phyloP scores from a whole-genome alignment of 805 yeast species.

The Candida broadrunensis region DNA sequence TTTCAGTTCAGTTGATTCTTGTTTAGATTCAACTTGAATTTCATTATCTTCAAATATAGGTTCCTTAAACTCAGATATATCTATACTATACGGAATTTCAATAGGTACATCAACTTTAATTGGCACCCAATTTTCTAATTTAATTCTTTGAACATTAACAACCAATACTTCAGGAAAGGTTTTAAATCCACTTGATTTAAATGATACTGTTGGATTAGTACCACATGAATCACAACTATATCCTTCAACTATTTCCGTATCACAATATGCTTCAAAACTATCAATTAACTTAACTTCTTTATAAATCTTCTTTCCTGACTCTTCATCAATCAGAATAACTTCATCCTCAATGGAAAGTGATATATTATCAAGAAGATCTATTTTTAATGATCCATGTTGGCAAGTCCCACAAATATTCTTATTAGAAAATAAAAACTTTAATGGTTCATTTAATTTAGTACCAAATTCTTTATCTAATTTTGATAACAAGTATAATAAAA shows the following conservation, averaged over 20 bases:
- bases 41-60: constrained; percentile 37
- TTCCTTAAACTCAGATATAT: constrained; percentile 41
- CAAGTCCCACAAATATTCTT: constrained; percentile 61
- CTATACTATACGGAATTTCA: constrained; percentile 43
- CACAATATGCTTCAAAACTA: constrained; percentile 44
- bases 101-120: constrained; percentile 76
- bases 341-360: constrained; percentile 56
- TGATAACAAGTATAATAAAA: constrained; percentile 64
- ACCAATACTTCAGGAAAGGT: constrained; percentile 71
- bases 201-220: constrained; percentile 25
- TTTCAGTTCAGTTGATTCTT: constrained; percentile 5
- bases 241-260: constrained; percentile 55
- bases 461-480: constrained; percentile 51
- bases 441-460: constrained; percentile 47
- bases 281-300: constrained; percentile 47
- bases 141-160: constrained; percentile 74
- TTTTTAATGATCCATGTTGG: constrained; percentile 53
- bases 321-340: constrained; percentile 33
- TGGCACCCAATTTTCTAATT: constrained; percentile 88
- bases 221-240: constrained; percentile 61
- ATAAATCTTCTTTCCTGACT: constrained; percentile 45
- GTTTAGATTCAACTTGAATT: constrained; percentile 16
- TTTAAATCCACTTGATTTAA: constrained; percentile 47
- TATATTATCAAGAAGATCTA: constrained; percentile 59
- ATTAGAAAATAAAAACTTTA: constrained; percentile 64